A percentile compares a stretch with the other conserved stretches of the same genome.
phyloP scores from a whole-genome alignment of 129 eudicot genomes.

The Flaveria brownii region DNA sequence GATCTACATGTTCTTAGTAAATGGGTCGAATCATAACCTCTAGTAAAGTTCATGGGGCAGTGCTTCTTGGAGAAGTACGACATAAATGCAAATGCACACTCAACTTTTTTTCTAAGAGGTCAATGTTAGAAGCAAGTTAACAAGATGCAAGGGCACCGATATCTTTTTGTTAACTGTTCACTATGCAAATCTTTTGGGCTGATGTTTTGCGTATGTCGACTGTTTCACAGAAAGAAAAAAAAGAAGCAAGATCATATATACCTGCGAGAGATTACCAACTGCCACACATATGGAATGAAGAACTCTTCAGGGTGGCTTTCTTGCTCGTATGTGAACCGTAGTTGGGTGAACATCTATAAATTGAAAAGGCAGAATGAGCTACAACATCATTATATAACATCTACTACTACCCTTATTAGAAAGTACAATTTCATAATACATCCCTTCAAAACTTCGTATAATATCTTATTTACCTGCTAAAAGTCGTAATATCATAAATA shows the following conservation, averaged over 20 bases:
- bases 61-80: no score
- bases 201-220: conserved; percentile 1
- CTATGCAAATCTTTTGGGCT: conserved; percentile 17
- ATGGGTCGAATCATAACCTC: not conserved
- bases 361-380: not conserved
- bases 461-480: no score
- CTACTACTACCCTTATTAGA: not conserved
- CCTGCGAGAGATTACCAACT: conserved; percentile 79
- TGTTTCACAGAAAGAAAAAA: not conserved
- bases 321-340: conserved; percentile 93
- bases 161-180: conserved; percentile 18
- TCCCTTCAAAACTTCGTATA: not conserved
- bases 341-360: conserved; percentile 75
- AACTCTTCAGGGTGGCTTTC: conserved; percentile 98
- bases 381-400: not conserved
- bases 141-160: conserved; percentile 3
- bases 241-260: conserved; percentile 23
- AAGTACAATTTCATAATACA: not conserved
- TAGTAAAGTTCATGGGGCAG: not conserved
- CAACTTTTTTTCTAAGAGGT: conserved; percentile 3
- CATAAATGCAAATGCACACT: not conserved
- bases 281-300: conserved; percentile 98
- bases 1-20: not conserved
- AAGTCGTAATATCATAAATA: not conserved
- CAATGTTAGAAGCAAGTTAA: not conserved